Conservation (phyloP, 192 early-diverging fungal genomes). For the Pilaira anomala region DNA sequence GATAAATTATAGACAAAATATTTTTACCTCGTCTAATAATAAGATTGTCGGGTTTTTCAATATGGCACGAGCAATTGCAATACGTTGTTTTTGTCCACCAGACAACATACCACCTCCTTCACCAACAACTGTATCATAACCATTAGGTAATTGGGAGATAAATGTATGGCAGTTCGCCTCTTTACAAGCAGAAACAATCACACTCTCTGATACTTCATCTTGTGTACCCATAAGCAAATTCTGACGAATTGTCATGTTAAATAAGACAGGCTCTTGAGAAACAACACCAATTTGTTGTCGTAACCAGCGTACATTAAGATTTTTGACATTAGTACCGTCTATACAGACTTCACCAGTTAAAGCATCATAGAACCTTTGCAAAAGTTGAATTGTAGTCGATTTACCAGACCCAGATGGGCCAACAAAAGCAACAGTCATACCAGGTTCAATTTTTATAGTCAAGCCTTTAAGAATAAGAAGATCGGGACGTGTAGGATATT, state of each 20-base stretch:
- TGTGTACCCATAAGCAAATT: conserved; percentile 74
- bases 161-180: conserved; percentile 78
- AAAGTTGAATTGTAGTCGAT: conserved; percentile 77
- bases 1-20: neutral
- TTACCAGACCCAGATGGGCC: conserved; percentile 84
- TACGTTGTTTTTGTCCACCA: conserved; percentile 94
- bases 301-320: conserved; percentile 75
- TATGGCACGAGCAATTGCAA: conserved; percentile 90
- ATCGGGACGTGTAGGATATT: conserved; percentile 79
- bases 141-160: conserved; percentile 75
- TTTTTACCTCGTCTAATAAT: conserved; percentile 67
- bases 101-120: conserved; percentile 70
- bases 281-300: conserved; percentile 86
- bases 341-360: conserved; percentile 52
- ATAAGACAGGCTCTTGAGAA: conserved; percentile 87
- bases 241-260: conserved; percentile 66
- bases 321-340: conserved; percentile 71
- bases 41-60: conserved; percentile 82
- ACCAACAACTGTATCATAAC: conserved; percentile 81
- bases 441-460: conserved; percentile 62
- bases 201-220: conserved; percentile 48
- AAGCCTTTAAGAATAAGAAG: conserved; percentile 74
- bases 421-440: conserved; percentile 83
- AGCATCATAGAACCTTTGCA: conserved; percentile 84
- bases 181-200: conserved; percentile 61